These are phyloP conservation scores for Przewalskia tangutica DNA, from an alignment of 257 asterid species.

Conservation along the genomic window DNA sequence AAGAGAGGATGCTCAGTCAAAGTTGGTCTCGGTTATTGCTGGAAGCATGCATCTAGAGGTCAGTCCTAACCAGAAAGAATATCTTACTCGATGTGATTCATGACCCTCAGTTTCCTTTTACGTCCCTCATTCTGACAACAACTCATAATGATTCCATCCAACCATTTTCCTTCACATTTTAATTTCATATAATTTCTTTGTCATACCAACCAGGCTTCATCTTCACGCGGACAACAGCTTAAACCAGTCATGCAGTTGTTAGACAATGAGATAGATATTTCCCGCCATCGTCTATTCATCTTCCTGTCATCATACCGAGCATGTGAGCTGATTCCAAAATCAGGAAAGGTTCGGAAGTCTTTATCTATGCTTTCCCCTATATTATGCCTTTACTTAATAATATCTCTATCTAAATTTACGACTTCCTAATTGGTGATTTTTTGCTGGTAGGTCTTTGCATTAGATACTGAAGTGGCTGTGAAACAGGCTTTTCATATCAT, in stretches of 20 bases:
- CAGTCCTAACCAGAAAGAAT: conserved; percentile 9
- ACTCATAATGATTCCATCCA: not conserved
- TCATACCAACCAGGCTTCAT: conserved; percentile 29
- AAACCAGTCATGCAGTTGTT: conserved; percentile 17
- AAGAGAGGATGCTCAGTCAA: conserved; percentile 17
- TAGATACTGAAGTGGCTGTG: conserved; percentile 44
- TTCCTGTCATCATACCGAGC: conserved; percentile 37
- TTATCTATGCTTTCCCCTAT: not conserved
- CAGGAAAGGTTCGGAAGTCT: conserved; percentile 60
- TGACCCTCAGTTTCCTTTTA: not conserved
- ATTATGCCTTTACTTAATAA: not conserved
- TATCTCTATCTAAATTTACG: not conserved
- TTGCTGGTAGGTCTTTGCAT: conserved; percentile 30
- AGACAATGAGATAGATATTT: conserved; percentile 28
- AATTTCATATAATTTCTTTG: not conserved
- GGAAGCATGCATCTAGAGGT: conserved; percentile 15
- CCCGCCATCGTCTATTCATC: conserved; percentile 37
- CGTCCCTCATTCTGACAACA: not conserved
- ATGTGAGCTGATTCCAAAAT: conserved; percentile 51
- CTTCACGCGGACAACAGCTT: conserved; percentile 18
- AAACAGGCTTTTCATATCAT: conserved; percentile 53
- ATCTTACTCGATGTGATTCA: not conserved
- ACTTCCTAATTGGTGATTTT: not conserved
- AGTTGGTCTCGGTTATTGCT: conserved; percentile 11
- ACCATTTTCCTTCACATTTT: not conserved